Base-by-base conservation (phyloP, 257 asterid genomes). In the Salvia hispanica region DNA sequence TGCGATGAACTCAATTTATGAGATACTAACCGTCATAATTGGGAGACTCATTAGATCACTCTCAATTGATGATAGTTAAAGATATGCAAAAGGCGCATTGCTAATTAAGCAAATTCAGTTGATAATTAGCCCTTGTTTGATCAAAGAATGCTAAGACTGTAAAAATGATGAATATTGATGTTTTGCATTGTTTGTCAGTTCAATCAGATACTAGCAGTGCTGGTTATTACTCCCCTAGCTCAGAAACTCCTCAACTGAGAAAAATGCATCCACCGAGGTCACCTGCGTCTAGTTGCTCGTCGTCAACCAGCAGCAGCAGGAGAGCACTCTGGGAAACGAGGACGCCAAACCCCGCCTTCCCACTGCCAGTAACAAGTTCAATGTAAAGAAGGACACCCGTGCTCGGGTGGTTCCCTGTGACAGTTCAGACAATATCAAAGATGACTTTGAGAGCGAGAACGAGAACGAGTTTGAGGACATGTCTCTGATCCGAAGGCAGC, bases 401-500 rank as follows among this genome's bases (percentile, higher is more conserved):
- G 78, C 86, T 45, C 84, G 78, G 7, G 90, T 87, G 66, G 88
- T 83, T 55, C 96, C 96, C 9, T 72, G 58, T 25, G 81, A 64
- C 18, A 68, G 66, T 58, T 40, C 51, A 58, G 61, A 60, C 39
- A 15, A 13, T 34, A 44, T 46, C 16, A 80, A 74, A 48, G 75
- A 60, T 36, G 46, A 54, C 3, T 16, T 46, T 34, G 84, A 58
- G 61, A 74, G 70, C 70, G 76, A 66, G 28, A 72, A 73, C 70
- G 76, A 66, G 28, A 72, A 73, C 70, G 98, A 89, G 83, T 78
- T 77, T 1, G 95, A 86, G 74, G 85, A 79, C 52, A 48, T 92
- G n/a, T 77, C 89, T 65, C 75, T 86, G 62, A 86, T 92, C 48
- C 85, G 77, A 6, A 79, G 77, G 67, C 96, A 92, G 51, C 95